Conservation (phyloP, 2,329 filamentous ascomycete species). For the Colletotrichum spaethianum region DNA sequence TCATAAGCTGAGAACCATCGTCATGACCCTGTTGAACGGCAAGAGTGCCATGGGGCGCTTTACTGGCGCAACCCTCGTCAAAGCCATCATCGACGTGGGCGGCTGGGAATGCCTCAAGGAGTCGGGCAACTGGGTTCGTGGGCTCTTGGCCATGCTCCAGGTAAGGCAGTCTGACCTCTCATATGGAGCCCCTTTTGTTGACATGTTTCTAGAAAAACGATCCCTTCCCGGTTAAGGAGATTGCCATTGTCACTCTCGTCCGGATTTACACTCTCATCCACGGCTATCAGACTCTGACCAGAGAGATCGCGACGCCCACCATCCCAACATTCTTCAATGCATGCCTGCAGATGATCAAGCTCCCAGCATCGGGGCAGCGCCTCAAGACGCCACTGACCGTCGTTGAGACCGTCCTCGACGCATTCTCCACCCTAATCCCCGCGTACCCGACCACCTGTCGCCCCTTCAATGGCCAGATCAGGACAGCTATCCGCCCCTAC, state of each 20-base stretch:
- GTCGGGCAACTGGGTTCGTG: conserved; percentile 81
- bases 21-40: conserved; percentile 84
- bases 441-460: conserved; percentile 88
- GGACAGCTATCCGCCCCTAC: conserved; percentile 69
- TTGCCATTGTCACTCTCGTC: conserved; percentile 83
- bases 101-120: conserved; percentile 86
- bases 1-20: conserved; percentile 85
- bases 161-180: conserved; percentile 57
- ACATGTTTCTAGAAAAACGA: conserved; percentile 77
- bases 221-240: conserved; percentile 79
- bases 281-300: conserved; percentile 84
- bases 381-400: conserved; percentile 63
- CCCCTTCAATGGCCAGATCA: conserved; percentile 79
- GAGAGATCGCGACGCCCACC: conserved; percentile 90
- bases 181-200: conserved; percentile 41
- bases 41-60: conserved; percentile 82
- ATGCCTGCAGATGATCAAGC: conserved; percentile 77
- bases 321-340: conserved; percentile 81
- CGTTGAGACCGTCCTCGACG: conserved; percentile 78
- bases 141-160: conserved; percentile 81
- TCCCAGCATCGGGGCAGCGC: conserved; percentile 55
- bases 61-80: conserved; percentile 82
- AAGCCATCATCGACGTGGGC: conserved; percentile 85
- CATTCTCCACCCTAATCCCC: conserved; percentile 81
- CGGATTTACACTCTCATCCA: conserved; percentile 89